Evolutionary conservation across 176 grass and related monocot species (phyloP).

Genomic region (Rhynchospora tenuis): DNA sequence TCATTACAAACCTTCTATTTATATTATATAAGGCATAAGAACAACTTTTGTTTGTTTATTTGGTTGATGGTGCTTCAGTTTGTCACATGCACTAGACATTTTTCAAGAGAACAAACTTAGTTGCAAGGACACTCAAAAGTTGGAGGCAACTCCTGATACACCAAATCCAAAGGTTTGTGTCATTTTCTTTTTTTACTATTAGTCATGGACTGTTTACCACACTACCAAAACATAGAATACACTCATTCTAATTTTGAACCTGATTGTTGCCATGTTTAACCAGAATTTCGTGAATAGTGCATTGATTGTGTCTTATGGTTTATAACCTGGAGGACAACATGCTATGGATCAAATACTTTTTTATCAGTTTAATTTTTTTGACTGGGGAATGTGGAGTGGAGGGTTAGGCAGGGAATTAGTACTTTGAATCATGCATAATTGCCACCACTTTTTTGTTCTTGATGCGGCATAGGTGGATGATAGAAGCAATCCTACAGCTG

Average conservation of each 20-base stretch:
- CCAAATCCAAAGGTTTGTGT: constrained; percentile 27
- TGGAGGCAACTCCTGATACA: constrained; percentile 50
- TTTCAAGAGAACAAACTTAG: constrained; percentile 68
- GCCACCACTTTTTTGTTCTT: background rate
- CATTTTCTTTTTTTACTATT: constrained; percentile 17
- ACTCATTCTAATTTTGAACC: background rate
- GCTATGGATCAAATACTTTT: background rate
- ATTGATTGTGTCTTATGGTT: background rate
- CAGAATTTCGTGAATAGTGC: background rate
- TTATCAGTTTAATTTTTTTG: background rate
- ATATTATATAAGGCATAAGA: background rate
- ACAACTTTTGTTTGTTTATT: background rate
- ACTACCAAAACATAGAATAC: background rate
- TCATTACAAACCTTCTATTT: background rate
- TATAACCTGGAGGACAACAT: background rate
- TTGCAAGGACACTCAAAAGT: constrained; percentile 77
- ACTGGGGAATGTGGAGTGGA: background rate
- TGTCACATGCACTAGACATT: constrained; percentile 84
- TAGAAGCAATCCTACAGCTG: constrained; percentile 8
- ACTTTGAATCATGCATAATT: background rate
- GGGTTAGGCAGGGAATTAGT: background rate
- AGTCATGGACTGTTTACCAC: background rate
- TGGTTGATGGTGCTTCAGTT: constrained; percentile 31
- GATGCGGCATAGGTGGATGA: background rate
- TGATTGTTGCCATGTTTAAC: background rate